Percentiles rank a stretch among this genome's conserved stretches.
These are phyloP conservation scores for Pichia paraexigua DNA, from an alignment of 805 yeast species.

Conservation along the genomic window DNA sequence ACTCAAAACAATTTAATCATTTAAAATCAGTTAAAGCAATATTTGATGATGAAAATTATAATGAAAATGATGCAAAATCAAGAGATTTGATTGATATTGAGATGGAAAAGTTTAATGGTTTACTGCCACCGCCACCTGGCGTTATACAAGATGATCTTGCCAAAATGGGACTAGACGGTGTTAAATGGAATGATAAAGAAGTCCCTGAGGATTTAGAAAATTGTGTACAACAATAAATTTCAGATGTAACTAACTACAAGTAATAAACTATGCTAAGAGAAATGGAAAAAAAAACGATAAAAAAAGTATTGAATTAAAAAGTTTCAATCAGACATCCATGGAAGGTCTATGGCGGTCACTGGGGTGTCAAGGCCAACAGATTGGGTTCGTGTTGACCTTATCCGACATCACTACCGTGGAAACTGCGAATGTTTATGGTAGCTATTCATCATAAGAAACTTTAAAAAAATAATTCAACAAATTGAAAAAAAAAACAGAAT, in stretches of 20 bases:
- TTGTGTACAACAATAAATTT: conserved; percentile 36
- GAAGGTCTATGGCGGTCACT: conserved; percentile 86
- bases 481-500: conserved; percentile 6
- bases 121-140: conserved; percentile 78
- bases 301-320: background rate
- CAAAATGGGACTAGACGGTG: conserved; percentile 33
- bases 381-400: conserved; percentile 53
- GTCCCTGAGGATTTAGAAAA: conserved; percentile 49
- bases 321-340: conserved; percentile 78
- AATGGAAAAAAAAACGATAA: too few species aligned
- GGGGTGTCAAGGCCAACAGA: conserved; percentile 49
- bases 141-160: conserved; percentile 39
- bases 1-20: conserved; percentile 52
- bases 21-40: conserved; percentile 53
- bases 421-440: conserved; percentile 84
- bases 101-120: conserved; percentile 61
- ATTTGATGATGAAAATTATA: conserved; percentile 60
- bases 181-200: conserved; percentile 35
- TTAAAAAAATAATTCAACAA: conserved; percentile 1
- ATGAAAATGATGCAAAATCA: conserved; percentile 37
- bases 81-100: conserved; percentile 47
- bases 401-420: conserved; percentile 85
- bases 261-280: background rate
- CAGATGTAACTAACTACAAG: background rate
- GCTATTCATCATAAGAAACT: conserved; percentile 59